A percentile compares a stretch with the other conserved stretches of the same genome.
phyloP scores from a whole-genome alignment of 768 basidiomycete species.

The Cantharellus anzutake region DNA sequence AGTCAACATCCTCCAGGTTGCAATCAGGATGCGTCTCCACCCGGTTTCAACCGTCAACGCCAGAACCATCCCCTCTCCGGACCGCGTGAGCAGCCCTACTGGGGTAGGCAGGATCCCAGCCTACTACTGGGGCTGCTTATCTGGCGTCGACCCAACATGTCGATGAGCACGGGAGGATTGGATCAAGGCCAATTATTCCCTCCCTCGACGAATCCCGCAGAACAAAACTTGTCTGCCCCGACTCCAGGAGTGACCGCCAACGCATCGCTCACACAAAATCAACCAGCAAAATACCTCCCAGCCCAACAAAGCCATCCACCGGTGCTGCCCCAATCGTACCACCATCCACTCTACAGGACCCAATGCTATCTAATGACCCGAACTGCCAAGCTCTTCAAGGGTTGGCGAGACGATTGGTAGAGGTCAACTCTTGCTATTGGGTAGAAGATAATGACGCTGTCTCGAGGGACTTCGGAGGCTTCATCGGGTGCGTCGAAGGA shows the following conservation, averaged over 20 bases:
- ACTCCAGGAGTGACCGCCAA: background rate
- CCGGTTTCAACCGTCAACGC: no score
- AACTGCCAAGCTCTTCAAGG: background rate
- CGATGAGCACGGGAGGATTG: background rate
- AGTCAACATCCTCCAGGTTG: no score
- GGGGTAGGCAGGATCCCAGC: no score
- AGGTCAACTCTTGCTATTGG: no score
- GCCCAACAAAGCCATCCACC: background rate
- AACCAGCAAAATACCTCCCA: constrained; percentile 4
- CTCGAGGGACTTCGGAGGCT: no score
- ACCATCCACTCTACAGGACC: background rate
- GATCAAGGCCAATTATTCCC: no score
- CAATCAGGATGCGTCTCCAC: no score
- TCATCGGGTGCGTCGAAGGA: background rate
- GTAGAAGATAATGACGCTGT: no score
- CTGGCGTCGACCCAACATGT: background rate
- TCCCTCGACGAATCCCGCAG: background rate
- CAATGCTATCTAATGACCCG: background rate
- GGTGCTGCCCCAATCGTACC: background rate
- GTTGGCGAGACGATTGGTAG: background rate
- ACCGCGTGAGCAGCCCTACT: no score
- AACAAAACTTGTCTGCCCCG: background rate
- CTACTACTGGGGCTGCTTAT: no score
- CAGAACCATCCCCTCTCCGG: no score
- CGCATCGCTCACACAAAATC: background rate